phyloP scores from a whole-genome alignment of 805 yeast species.

The Kodamaea hsintzibuensis region DNA sequence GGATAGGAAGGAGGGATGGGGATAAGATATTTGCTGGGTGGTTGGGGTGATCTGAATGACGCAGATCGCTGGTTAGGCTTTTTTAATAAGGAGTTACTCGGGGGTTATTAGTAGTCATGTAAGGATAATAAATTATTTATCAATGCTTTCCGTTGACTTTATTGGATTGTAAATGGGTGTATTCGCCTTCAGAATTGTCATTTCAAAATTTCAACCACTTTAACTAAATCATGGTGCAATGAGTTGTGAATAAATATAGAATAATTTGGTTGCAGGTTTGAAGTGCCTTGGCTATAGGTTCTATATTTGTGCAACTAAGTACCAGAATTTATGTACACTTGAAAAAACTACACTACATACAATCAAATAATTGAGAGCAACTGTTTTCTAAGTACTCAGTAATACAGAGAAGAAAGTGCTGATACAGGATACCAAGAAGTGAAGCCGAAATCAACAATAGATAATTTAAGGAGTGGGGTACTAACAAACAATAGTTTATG shows the following conservation, averaged over 20 bases:
- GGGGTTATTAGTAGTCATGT: neutral
- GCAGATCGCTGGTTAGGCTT: neutral
- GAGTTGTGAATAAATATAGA: neutral
- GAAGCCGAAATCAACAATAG: neutral
- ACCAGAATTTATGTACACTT: neutral
- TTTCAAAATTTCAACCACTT: neutral
- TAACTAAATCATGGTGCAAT: neutral
- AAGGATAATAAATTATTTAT: too few species aligned
- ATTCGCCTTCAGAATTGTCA: neutral
- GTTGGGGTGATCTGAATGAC: neutral
- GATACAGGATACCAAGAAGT: neutral
- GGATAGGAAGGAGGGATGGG: constrained; percentile 1
- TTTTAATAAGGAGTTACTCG: neutral
- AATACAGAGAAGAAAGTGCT: too few species aligned
- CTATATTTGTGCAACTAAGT: neutral
- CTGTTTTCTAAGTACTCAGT: too few species aligned
- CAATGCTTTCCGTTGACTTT: neutral
- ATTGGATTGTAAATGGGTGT: neutral
- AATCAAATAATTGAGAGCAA: too few species aligned
- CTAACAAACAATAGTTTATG: neutral
- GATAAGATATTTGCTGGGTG: neutral
- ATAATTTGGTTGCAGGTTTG: neutral
- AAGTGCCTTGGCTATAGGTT: neutral
- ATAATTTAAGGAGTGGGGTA: neutral
- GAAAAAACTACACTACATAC: too few species aligned